These are phyloP conservation scores for Monilinia polystroma DNA, from an alignment of 2,329 filamentous ascomycete species.

Conservation along the genomic window DNA sequence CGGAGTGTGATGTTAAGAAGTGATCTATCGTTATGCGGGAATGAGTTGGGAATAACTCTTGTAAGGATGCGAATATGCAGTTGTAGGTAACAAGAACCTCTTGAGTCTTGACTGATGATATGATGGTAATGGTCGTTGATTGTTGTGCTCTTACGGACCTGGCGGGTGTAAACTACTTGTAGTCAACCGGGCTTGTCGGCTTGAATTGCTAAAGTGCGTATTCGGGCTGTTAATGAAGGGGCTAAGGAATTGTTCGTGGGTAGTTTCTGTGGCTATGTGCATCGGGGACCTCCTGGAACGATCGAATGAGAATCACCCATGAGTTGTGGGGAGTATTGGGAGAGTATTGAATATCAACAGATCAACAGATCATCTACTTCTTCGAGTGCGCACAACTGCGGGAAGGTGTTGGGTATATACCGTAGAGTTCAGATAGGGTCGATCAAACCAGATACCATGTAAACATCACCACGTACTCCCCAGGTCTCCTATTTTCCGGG, in stretches of 20 bases:
- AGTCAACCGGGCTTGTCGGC: constrained; percentile 1
- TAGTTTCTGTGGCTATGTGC: background rate
- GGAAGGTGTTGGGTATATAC: constrained; percentile 1
- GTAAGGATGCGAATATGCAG: background rate
- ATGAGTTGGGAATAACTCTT: background rate
- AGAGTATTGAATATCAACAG: constrained; percentile 10
- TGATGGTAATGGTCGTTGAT: background rate
- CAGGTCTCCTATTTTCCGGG: background rate
- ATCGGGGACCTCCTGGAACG: background rate
- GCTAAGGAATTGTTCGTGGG: background rate
- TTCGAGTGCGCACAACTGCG: background rate
- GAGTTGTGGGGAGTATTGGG: constrained; percentile 6
- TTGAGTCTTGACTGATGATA: background rate
- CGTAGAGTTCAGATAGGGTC: background rate
- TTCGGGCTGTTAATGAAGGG: constrained; percentile 9
- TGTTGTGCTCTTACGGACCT: background rate
- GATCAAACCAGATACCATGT: constrained; percentile 1
- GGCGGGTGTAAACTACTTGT: background rate
- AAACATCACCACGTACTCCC: background rate
- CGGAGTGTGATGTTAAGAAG: background rate
- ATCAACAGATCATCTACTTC: constrained; percentile 6
- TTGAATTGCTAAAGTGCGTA: background rate
- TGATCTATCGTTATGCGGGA: background rate
- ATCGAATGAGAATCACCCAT: constrained; percentile 12
- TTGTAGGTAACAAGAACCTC: background rate